A percentile compares a stretch with the other conserved stretches of the same genome.
phyloP scores from a whole-genome alignment of 306 rosid genomes.

The Trifolium repens region DNA sequence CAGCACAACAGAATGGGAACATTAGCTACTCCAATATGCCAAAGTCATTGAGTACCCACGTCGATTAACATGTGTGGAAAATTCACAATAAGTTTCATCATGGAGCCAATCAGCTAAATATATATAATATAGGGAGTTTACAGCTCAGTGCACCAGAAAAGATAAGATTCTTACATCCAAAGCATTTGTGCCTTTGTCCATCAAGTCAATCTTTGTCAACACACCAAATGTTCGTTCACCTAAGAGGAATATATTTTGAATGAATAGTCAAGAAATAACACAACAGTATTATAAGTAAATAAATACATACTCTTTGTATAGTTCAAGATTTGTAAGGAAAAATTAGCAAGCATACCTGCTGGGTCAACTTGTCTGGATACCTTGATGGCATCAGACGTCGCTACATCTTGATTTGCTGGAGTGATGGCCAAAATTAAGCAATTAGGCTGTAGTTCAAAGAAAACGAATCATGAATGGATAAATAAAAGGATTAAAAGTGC shows the following conservation, averaged over 20 bases:
- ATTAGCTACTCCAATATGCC: not conserved
- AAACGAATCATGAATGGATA: constrained; percentile 14
- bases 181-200: constrained; percentile 96
- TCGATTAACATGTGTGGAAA: not conserved
- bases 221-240: constrained; percentile 93
- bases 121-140: constrained; percentile 31
- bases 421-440: constrained; percentile 89
- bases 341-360: constrained; percentile 53
- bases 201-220: constrained; percentile 92
- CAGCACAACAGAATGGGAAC: constrained; percentile 30
- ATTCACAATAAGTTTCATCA: constrained; percentile 15
- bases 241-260: constrained; percentile 38
- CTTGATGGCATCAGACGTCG: constrained; percentile 92
- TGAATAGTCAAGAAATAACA: constrained; percentile 27
- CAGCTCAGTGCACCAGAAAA: constrained; percentile 25
- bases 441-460: constrained; percentile 65
- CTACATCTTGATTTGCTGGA: constrained; percentile 93
- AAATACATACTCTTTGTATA: constrained; percentile 19
- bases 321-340: constrained; percentile 25
- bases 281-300: constrained; percentile 8
- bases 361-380: constrained; percentile 91
- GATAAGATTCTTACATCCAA: constrained; percentile 64
- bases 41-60: not conserved
- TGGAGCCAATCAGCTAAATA: constrained; percentile 22
- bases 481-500: constrained; percentile 13